Percentiles rank a stretch among this genome's conserved stretches.
Conservation (phyloP, 257 asterid genomes). For the Lycium ferocissimum region DNA sequence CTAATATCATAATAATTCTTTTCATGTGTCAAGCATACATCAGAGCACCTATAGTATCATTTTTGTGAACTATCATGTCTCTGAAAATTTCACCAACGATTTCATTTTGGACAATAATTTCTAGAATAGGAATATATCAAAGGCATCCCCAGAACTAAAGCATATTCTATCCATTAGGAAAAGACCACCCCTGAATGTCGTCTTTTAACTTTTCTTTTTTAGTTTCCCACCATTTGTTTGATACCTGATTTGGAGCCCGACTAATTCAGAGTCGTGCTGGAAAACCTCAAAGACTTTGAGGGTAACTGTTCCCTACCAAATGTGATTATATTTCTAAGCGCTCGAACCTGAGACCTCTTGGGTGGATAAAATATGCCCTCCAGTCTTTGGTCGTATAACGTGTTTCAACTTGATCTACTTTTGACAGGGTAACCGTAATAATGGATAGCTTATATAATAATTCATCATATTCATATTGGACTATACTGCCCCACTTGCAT, state of each 20-base stretch:
- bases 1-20: neutral
- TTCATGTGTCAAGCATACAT: neutral
- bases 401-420: neutral
- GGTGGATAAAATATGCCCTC: too few species aligned
- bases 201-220: neutral
- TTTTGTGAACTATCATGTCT: neutral
- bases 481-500: constrained; percentile 30
- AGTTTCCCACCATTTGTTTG: too few species aligned
- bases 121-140: neutral
- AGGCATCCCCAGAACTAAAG: neutral
- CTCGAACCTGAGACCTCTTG: too few species aligned
- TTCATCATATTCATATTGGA: neutral
- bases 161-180: neutral
- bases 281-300: too few species aligned
- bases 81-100: neutral
- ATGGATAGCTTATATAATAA: neutral
- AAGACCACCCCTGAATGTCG: neutral
- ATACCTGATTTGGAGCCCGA: too few species aligned
- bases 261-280: too few species aligned
- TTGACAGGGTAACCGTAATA: neutral
- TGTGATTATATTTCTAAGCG: too few species aligned
- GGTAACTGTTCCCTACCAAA: too few species aligned
- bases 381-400: too few species aligned
- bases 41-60: neutral
- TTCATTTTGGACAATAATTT: constrained; percentile 7